A percentile compares a stretch with the other conserved stretches of the same genome.
phyloP scores from a whole-genome alignment of 73 alveolate species.

The Paraurostyla sp. region DNA sequence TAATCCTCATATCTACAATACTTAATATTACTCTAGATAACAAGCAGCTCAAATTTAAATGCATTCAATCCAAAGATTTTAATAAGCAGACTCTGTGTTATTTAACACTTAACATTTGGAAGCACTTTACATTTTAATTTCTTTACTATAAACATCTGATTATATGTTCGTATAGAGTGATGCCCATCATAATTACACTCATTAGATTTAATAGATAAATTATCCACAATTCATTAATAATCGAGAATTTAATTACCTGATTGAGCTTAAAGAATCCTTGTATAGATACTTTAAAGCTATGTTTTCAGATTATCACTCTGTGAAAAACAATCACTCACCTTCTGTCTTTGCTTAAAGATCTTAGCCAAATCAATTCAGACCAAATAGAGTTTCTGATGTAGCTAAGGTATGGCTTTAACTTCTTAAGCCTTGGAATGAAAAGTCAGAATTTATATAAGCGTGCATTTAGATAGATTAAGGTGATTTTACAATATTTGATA shows the following conservation, averaged over 20 bases:
- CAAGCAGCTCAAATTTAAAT: background rate
- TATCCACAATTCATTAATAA: constrained; percentile 5
- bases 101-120: constrained; percentile 22
- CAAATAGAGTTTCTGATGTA: constrained; percentile 13
- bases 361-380: too few relatives aligned
- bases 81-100: background rate
- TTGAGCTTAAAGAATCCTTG: constrained; percentile 7
- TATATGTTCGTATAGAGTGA: too few relatives aligned
- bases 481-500: too few relatives aligned
- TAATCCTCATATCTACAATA: background rate
- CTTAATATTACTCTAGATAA: background rate
- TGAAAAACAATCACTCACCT: background rate
- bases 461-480: too few relatives aligned
- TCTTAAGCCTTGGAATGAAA: background rate
- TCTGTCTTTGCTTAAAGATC: too few relatives aligned
- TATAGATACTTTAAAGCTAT: constrained; percentile 14
- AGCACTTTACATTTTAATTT: background rate
- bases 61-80: background rate
- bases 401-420: constrained; percentile 31
- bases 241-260: background rate
- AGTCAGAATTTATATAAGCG: background rate
- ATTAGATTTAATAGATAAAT: too few relatives aligned
- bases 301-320: background rate
- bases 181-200: too few relatives aligned
- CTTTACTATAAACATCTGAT: background rate